Percentiles rank a stretch among this genome's conserved stretches.
Evolutionary conservation across 192 early-diverging fungal genomes (phyloP).

Genomic region (Glomus cerebriforme): DNA sequence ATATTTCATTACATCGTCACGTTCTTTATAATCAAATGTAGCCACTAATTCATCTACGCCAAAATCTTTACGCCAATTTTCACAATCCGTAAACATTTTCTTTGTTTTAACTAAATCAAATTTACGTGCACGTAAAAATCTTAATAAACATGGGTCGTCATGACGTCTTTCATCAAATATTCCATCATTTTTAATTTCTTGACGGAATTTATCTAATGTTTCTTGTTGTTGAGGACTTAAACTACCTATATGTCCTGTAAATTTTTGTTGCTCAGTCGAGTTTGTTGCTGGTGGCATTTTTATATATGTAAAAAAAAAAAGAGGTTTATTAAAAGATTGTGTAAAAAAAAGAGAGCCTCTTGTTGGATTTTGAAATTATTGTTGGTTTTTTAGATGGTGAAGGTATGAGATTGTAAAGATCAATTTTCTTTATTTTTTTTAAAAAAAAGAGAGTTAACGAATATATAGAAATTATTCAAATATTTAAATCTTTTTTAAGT

Average conservation of each 20-base stretch:
- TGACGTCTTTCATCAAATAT: slow-evolving; percentile 59
- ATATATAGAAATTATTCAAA: too few species aligned
- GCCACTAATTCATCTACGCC: slow-evolving; percentile 56
- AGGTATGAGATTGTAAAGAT: too few species aligned
- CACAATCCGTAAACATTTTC: slow-evolving; percentile 72
- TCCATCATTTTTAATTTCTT: slow-evolving; percentile 54
- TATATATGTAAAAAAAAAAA: background rate
- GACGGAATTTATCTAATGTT: slow-evolving; percentile 59
- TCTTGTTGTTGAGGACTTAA: slow-evolving; percentile 61
- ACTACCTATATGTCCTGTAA: slow-evolving; percentile 60
- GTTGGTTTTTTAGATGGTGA: too few species aligned
- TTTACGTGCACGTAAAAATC: slow-evolving; percentile 75
- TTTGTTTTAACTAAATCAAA: slow-evolving; percentile 66
- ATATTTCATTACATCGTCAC: slow-evolving; percentile 59
- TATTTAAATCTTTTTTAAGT: background rate
- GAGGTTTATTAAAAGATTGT: background rate
- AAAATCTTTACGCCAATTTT: slow-evolving; percentile 67
- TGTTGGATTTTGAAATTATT: too few species aligned
- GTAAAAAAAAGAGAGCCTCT: background rate
- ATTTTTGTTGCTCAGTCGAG: slow-evolving; percentile 29
- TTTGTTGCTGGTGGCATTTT: slow-evolving; percentile 20
- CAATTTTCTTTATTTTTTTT: too few species aligned
- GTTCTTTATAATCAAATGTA: slow-evolving; percentile 68
- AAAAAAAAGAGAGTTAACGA: too few species aligned
- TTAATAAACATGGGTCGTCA: slow-evolving; percentile 67